Evolutionary conservation across 2,329 filamentous ascomycete species (phyloP).

Genomic region (Trichoderma harzianum): DNA sequence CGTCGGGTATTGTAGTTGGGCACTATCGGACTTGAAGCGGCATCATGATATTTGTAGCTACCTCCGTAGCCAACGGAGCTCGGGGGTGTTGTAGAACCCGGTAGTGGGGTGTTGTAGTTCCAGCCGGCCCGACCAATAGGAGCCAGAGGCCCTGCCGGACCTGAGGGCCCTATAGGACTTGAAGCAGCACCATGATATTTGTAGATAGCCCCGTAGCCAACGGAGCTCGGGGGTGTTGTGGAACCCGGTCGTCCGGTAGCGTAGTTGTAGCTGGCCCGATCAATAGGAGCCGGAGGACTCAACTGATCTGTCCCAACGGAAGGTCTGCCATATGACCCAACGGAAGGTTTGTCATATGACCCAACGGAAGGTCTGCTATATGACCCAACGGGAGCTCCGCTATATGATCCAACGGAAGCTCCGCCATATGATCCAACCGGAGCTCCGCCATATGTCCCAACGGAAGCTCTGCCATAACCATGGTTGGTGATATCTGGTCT

Average conservation of each 20-base stretch:
- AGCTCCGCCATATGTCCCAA: background rate
- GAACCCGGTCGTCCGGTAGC: too few species aligned
- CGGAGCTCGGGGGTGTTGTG: too few species aligned
- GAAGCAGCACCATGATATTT: too few species aligned
- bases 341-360: too few species aligned
- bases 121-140: background rate
- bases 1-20: background rate
- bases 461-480: background rate
- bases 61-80: background rate
- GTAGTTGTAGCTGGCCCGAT: too few species aligned
- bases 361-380: too few species aligned
- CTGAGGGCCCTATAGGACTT: too few species aligned
- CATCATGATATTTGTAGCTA: background rate
- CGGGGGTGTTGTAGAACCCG: background rate
- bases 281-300: background rate
- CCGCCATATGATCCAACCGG: too few species aligned
- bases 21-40: background rate
- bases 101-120: background rate
- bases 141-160: too few species aligned
- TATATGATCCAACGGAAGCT: background rate
- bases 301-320: background rate
- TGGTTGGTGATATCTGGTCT: background rate
- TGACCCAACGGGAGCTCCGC: too few species aligned
- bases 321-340: background rate
- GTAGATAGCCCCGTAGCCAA: too few species aligned